Evolutionary conservation across 73 alveolate species (phyloP).

Genomic region (Stentor coeruleus): DNA sequence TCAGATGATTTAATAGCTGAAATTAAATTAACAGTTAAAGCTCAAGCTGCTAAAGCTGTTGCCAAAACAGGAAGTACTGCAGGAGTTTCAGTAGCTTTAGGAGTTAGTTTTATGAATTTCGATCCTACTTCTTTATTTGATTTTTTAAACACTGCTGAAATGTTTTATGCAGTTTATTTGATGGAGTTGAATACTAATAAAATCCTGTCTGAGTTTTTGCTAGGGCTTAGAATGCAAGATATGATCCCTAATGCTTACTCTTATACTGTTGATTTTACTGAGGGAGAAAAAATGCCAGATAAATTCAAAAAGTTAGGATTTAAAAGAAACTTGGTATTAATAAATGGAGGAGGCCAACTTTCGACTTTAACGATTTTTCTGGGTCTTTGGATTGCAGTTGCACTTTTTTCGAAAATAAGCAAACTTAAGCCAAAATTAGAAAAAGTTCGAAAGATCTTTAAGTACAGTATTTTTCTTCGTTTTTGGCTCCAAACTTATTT

Average conservation of each 20-base stretch:
- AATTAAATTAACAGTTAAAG: neutral
- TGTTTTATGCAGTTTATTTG: conserved; percentile 1
- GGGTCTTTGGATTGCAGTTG: no score
- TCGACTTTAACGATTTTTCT: no score
- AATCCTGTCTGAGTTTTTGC: neutral
- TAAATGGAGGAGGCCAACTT: neutral
- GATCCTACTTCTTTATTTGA: neutral
- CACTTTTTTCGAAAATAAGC: no score
- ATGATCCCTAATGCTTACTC: neutral
- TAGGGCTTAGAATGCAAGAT: neutral
- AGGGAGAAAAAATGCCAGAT: neutral
- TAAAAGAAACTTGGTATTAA: neutral
- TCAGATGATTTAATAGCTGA: neutral
- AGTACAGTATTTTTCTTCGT: no score
- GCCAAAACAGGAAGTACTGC: neutral
- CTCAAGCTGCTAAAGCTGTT: neutral
- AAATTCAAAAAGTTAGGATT: neutral
- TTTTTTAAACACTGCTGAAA: neutral
- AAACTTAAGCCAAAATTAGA: no score
- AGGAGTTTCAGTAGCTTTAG: neutral
- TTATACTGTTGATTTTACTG: neutral
- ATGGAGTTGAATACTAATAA: no score
- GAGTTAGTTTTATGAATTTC: neutral
- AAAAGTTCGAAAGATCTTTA: no score
- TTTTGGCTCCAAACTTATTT: no score